These are phyloP conservation scores for Vitis hybrid DNA, from an alignment of 177 flowering plant genomes.

Conservation along the genomic window DNA sequence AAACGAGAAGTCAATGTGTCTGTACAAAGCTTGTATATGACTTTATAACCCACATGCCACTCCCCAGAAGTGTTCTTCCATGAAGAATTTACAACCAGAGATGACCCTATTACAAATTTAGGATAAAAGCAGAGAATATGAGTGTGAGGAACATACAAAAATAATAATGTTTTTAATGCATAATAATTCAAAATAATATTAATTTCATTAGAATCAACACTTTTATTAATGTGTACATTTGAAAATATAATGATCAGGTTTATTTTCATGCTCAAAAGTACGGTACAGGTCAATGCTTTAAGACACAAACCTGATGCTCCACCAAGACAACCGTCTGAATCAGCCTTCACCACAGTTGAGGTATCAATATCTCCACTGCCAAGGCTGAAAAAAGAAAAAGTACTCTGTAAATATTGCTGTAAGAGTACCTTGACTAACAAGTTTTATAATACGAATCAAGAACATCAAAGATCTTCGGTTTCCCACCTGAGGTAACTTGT, in stretches of 20 bases:
- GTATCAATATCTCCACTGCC: conserved; percentile 98
- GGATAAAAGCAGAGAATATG: neutral
- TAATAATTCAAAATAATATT: no score
- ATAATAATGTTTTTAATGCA: no score
- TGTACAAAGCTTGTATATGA: conserved; percentile 88
- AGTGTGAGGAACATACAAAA: neutral
- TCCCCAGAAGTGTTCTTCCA: conserved; percentile 95
- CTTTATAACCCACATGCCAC: conserved; percentile 90
- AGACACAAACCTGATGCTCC: conserved; percentile 78
- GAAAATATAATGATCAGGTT: no score
- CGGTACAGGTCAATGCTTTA: neutral
- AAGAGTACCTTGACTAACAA: neutral
- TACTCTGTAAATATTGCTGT: neutral
- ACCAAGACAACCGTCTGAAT: conserved; percentile 65
- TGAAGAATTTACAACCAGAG: conserved; percentile 58
- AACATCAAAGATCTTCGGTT: conserved; percentile 83
- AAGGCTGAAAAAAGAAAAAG: conserved; percentile 47
- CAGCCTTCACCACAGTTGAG: conserved; percentile 80
- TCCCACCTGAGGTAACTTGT: conserved; percentile 87
- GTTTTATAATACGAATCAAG: conserved; percentile 68
- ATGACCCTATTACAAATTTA: conserved; percentile 43
- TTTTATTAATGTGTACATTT: no score
- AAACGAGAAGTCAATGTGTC: conserved; percentile 71
- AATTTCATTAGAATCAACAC: no score
- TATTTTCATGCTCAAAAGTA: neutral